A percentile compares a stretch with the other conserved stretches of the same genome.
Conservation (phyloP, 768 basidiomycete species). For the Russula lepida region DNA sequence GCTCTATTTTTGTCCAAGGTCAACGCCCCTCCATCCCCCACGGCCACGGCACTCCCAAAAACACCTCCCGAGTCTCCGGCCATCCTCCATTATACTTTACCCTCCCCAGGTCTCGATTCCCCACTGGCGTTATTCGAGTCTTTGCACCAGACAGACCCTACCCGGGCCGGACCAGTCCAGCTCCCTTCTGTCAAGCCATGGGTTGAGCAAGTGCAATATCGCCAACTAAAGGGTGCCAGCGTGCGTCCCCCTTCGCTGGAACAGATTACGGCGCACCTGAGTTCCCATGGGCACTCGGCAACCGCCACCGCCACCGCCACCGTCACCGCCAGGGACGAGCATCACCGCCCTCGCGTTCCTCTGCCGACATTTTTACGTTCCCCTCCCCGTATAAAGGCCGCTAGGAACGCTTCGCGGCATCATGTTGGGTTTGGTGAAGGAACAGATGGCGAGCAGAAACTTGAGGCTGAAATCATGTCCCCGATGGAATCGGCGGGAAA, state of each 20-base stretch:
- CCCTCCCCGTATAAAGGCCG: not conserved
- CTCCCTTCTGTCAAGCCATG: slow-evolving; percentile 34
- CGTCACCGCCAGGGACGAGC: slow-evolving; percentile 20
- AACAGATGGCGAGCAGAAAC: not conserved
- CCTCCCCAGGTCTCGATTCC: slow-evolving; percentile 58
- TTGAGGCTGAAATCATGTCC: slow-evolving; percentile 10
- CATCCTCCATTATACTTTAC: slow-evolving; percentile 59
- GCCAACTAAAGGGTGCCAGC: slow-evolving; percentile 21
- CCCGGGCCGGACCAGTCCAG: slow-evolving; percentile 19
- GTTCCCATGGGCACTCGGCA: slow-evolving; percentile 30
- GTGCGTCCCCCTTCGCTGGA: slow-evolving; percentile 58
- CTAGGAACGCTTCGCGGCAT: not conserved
- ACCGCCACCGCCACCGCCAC: slow-evolving; percentile 17
- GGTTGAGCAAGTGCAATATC: slow-evolving; percentile 64
- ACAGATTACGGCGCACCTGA: slow-evolving; percentile 62
- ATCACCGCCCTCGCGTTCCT: slow-evolving; percentile 24
- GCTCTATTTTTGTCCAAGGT: slow-evolving; percentile 70
- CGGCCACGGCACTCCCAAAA: slow-evolving; percentile 48
- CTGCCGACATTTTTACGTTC: slow-evolving; percentile 31
- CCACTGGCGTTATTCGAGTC: slow-evolving; percentile 53
- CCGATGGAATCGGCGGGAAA: slow-evolving; percentile 18
- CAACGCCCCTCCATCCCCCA: slow-evolving; percentile 54
- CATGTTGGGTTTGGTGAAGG: not conserved
- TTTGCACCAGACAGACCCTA: slow-evolving; percentile 22
- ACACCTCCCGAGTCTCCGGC: slow-evolving; percentile 64